A percentile compares a stretch with the other conserved stretches of the same genome.
Conservation (phyloP, 2,329 filamentous ascomycete species). For the Alternaria conjuncta region DNA sequence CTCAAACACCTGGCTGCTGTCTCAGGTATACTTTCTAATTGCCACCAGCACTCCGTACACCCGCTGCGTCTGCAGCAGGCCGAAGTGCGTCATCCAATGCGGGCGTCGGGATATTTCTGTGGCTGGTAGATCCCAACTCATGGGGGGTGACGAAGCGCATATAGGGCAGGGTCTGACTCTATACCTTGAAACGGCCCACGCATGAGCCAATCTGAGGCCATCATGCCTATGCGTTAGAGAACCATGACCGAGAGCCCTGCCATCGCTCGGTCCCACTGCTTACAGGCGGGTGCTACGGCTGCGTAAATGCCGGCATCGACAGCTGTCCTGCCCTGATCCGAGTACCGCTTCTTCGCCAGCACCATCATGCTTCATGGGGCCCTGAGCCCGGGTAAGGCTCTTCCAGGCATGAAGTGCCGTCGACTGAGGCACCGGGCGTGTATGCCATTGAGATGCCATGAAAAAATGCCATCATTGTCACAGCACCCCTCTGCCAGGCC, state of each 20-base stretch:
- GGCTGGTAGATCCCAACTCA: slow-evolving; percentile 45
- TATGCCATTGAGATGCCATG: slow-evolving; percentile 19
- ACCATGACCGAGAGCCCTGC: slow-evolving; percentile 32
- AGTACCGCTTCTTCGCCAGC: slow-evolving; percentile 31
- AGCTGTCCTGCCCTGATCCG: slow-evolving; percentile 39
- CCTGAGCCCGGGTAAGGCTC: slow-evolving; percentile 30
- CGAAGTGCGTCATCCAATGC: slow-evolving; percentile 40
- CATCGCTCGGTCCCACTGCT: slow-evolving; percentile 36
- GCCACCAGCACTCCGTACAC: slow-evolving; percentile 32
- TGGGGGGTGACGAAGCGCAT: slow-evolving; percentile 46
- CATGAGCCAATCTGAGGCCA: slow-evolving; percentile 49
- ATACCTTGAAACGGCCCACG: slow-evolving; percentile 50
- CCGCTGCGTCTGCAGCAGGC: slow-evolving; percentile 31
- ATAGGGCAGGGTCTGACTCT: slow-evolving; percentile 44
- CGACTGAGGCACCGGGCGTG: slow-evolving; percentile 30
- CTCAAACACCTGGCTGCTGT: slow-evolving; percentile 10
- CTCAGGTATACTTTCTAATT: slow-evolving; percentile 28
- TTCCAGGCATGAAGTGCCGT: slow-evolving; percentile 39
- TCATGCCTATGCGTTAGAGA: slow-evolving; percentile 48
- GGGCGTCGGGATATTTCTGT: slow-evolving; percentile 40
- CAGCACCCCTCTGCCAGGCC: slow-evolving; percentile 1
- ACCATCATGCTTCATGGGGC: slow-evolving; percentile 33
- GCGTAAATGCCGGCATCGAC: slow-evolving; percentile 42
- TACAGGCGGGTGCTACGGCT: slow-evolving; percentile 48
- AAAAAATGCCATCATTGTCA: slow-evolving; percentile 2